Conservation (phyloP, 2,329 filamentous ascomycete genomes). For the Claviceps sp. region DNA sequence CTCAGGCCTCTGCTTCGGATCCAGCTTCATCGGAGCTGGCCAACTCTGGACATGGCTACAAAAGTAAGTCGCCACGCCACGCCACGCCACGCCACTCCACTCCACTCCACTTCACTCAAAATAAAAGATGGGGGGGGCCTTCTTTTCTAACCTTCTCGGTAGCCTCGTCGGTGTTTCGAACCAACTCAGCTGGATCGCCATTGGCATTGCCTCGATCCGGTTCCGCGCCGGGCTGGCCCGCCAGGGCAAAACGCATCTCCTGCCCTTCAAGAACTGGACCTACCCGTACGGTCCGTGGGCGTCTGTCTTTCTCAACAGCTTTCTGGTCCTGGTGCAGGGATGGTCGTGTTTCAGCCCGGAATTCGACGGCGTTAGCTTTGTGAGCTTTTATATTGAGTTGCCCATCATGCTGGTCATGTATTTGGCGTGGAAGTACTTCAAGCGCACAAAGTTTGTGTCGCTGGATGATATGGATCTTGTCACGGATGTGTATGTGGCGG, state of each 20-base stretch:
- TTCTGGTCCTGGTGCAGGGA: constrained; percentile 50
- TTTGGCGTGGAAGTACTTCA: constrained; percentile 56
- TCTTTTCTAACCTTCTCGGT: not conserved
- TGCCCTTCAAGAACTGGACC: constrained; percentile 55
- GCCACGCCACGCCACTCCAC: too few species aligned
- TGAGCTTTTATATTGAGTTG: constrained; percentile 51
- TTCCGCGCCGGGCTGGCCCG: constrained; percentile 43
- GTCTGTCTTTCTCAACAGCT: constrained; percentile 40
- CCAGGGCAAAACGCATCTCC: constrained; percentile 45
- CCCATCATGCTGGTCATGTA: constrained; percentile 51
- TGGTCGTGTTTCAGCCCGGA: constrained; percentile 48
- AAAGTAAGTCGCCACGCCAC: constrained; percentile 28
- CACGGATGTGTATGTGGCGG: constrained; percentile 44
- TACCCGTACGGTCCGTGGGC: constrained; percentile 49
- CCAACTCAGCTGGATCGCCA: constrained; percentile 52
- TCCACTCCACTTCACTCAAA: not conserved
- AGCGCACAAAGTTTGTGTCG: constrained; percentile 44
- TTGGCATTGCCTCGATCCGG: constrained; percentile 50
- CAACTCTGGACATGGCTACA: constrained; percentile 55
- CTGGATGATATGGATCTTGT: constrained; percentile 49
- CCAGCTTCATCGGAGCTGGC: constrained; percentile 51
- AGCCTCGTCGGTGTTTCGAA: constrained; percentile 54
- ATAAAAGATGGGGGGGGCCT: too few species aligned
- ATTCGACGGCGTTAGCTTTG: constrained; percentile 46
- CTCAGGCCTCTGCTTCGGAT: constrained; percentile 48